phyloP scores from a whole-genome alignment of 805 yeast genomes.

The Candida ipomoeae region DNA sequence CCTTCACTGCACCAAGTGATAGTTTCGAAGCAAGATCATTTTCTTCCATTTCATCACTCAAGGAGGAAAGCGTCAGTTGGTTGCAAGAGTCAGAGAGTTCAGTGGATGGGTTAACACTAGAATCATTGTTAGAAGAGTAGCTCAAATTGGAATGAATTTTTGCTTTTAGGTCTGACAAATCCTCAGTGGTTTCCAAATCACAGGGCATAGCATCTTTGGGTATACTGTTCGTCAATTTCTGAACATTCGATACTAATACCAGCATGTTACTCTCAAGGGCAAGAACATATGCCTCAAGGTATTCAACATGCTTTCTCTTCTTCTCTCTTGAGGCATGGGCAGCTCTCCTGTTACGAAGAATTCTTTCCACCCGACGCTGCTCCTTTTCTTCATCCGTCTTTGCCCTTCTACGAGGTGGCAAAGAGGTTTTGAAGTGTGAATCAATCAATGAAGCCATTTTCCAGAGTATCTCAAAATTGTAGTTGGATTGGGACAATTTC shows the following conservation, averaged over 20 bases:
- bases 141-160: slow-evolving; percentile 12
- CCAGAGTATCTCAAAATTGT: background rate
- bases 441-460: slow-evolving; percentile 13
- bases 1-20: slow-evolving; percentile 1
- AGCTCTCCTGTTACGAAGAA: slow-evolving; percentile 89
- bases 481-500: background rate
- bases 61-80: slow-evolving; percentile 3
- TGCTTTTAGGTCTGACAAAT: slow-evolving; percentile 13
- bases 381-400: slow-evolving; percentile 96
- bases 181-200: slow-evolving; percentile 12
- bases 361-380: slow-evolving; percentile 90
- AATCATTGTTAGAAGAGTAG: background rate
- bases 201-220: slow-evolving; percentile 8
- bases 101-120: background rate
- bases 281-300: slow-evolving; percentile 59
- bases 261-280: slow-evolving; percentile 37
- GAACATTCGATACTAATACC: slow-evolving; percentile 23
- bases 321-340: slow-evolving; percentile 97
- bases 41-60: slow-evolving; percentile 4
- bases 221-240: slow-evolving; percentile 12
- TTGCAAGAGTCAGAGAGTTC: background rate
- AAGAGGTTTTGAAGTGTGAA: slow-evolving; percentile 37
- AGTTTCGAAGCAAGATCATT: slow-evolving; percentile 3
- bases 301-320: slow-evolving; percentile 88
- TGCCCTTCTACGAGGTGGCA: slow-evolving; percentile 96